A percentile compares a stretch with the other conserved stretches of the same genome.
phyloP scores from a whole-genome alignment of 139 green algal species.

The Micromonas commoda region DNA sequence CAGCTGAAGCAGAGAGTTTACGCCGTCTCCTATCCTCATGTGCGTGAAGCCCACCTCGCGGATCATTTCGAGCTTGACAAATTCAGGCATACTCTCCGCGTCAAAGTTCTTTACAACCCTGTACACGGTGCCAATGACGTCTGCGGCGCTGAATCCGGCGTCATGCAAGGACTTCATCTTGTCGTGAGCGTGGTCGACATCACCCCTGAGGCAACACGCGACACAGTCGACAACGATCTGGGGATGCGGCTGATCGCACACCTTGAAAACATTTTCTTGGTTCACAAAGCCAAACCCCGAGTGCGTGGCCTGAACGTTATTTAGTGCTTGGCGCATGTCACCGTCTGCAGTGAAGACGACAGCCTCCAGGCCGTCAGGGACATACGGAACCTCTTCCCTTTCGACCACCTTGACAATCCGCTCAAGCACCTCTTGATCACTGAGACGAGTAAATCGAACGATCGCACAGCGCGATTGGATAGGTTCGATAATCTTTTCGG shows the following conservation, averaged over 20 bases:
- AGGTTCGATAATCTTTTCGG: constrained; percentile 95
- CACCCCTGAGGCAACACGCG: constrained; percentile 51
- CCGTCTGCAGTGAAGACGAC: constrained; percentile 97
- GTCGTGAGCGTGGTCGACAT: constrained; percentile 73
- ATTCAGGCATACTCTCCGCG: constrained; percentile 65
- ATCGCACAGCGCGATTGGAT: constrained; percentile 98
- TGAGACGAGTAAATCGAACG: constrained; percentile 78
- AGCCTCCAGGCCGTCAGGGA: constrained; percentile 80
- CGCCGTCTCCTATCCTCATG: constrained; percentile 86
- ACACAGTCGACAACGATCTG: constrained; percentile 72
- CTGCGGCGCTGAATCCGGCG: constrained; percentile 76
- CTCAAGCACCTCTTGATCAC: constrained; percentile 76
- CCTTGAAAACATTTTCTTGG: constrained; percentile 85
- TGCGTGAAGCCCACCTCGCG: constrained; percentile 85
- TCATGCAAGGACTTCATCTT: constrained; percentile 74
- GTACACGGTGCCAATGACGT: constrained; percentile 98
- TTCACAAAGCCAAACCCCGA: constrained; percentile 86
- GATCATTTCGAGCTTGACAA: constrained; percentile 95
- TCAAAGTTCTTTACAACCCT: constrained; percentile 67
- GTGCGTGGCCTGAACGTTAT: constrained; percentile 85
- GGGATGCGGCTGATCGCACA: constrained; percentile 97
- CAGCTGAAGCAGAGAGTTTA: constrained; percentile 79
- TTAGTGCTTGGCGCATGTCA: constrained; percentile 98
- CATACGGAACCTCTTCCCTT: constrained; percentile 59
- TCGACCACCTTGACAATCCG: constrained; percentile 73